Percentiles rank a stretch among this genome's conserved stretches.
Evolutionary conservation across 2,329 filamentous ascomycete species (phyloP).

Genomic region (Penicillium occitanis): DNA sequence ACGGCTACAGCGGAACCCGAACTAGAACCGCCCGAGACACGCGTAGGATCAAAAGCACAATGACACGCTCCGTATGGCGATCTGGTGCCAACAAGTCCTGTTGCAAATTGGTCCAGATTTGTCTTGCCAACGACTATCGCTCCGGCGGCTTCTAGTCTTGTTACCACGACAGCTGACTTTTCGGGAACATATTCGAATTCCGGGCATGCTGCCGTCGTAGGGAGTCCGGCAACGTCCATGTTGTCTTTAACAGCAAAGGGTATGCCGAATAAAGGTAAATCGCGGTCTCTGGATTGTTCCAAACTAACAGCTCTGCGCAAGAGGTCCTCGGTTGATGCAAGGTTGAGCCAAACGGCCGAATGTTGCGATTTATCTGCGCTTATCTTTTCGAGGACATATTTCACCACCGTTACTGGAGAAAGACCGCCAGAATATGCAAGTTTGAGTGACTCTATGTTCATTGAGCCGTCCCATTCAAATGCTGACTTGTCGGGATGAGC

Average conservation of each 20-base stretch:
- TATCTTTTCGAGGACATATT: conserved; percentile 24
- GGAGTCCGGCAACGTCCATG: conserved; percentile 47
- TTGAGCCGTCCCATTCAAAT: conserved; percentile 15
- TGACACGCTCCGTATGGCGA: conserved; percentile 59
- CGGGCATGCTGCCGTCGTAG: conserved; percentile 51
- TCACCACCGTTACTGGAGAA: conserved; percentile 47
- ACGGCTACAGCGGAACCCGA: conserved; percentile 58
- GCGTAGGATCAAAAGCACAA: conserved; percentile 52
- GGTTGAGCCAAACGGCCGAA: conserved; percentile 17
- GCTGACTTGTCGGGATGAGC: conserved; percentile 18
- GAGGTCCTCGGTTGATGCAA: conserved; percentile 41
- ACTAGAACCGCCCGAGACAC: conserved; percentile 58
- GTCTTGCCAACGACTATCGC: conserved; percentile 59
- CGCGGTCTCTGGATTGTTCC: conserved; percentile 24
- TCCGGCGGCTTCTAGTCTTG: conserved; percentile 51
- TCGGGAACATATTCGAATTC: conserved; percentile 50
- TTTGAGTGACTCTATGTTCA: conserved; percentile 19
- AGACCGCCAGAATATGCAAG: conserved; percentile 35
- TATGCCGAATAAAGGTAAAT: conserved; percentile 49
- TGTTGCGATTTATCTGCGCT: conserved; percentile 5
- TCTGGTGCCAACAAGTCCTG: conserved; percentile 59
- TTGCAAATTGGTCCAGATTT: conserved; percentile 63
- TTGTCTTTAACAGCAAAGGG: conserved; percentile 53
- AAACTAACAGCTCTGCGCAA: conserved; percentile 44
- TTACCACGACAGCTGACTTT: conserved; percentile 49